Percentiles rank a stretch among this genome's conserved stretches.
These are phyloP conservation scores for Ceraceosorus guamensis DNA, from an alignment of 1,284 basidiomycete species.

Conservation along the genomic window DNA sequence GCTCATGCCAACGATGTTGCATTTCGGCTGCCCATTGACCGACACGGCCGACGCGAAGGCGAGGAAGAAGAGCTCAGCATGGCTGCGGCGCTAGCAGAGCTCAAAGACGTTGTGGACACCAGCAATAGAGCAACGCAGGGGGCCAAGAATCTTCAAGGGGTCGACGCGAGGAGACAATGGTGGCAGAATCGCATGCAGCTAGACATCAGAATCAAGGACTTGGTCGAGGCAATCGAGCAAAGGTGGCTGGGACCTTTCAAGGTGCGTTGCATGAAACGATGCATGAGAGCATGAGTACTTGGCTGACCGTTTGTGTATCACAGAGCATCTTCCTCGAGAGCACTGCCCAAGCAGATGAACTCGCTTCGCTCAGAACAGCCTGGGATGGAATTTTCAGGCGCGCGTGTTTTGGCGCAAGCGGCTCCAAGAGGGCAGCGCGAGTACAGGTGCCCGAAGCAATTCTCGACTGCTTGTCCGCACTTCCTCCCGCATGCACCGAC, in stretches of 20 bases:
- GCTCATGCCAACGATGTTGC: slow-evolving; percentile 6
- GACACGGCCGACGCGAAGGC: slow-evolving; percentile 68
- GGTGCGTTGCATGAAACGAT: slow-evolving; percentile 11
- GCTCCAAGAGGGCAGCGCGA: slow-evolving; percentile 54
- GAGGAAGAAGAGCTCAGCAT: slow-evolving; percentile 67
- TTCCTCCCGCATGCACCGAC: slow-evolving; percentile 66
- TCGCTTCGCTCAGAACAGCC: slow-evolving; percentile 11
- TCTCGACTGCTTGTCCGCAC: slow-evolving; percentile 74
- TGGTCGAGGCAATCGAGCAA: slow-evolving; percentile 80
- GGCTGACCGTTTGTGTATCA: not conserved
- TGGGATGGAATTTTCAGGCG: slow-evolving; percentile 26
- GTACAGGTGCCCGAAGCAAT: slow-evolving; percentile 62
- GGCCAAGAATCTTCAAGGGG: slow-evolving; percentile 66
- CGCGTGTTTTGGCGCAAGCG: slow-evolving; percentile 53
- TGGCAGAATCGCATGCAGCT: slow-evolving; percentile 72
- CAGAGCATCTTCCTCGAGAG: not conserved
- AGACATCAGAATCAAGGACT: slow-evolving; percentile 66
- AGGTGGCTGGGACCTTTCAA: slow-evolving; percentile 98
- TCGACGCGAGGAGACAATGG: slow-evolving; percentile 63
- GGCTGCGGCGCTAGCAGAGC: slow-evolving; percentile 64
- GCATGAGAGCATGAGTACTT: not conserved
- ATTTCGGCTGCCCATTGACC: slow-evolving; percentile 75
- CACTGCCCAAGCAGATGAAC: not conserved
- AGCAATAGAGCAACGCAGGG: slow-evolving; percentile 71
- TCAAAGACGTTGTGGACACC: slow-evolving; percentile 67